Evolutionary conservation across 2,329 filamentous ascomycete species (phyloP), one percentile per base, ranked within the genome.

Genomic region (Aspergillus udagawae): DNA sequence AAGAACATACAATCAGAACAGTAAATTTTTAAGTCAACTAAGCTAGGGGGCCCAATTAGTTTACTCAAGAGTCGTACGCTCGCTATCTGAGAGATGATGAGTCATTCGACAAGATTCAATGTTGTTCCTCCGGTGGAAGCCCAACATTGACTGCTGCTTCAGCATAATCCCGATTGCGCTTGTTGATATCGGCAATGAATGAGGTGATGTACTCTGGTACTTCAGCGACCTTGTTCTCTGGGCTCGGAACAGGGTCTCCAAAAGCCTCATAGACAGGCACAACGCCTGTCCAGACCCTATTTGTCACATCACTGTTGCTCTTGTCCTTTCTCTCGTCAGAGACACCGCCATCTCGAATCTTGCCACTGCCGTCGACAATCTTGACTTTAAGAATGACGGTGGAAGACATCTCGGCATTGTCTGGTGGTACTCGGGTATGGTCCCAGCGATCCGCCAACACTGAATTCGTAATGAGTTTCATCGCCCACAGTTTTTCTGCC

Each of bases 391-490:
- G 75, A 44, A 96, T 85, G 47, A 84, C 83, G 0, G 91, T 96
- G 57, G 83, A 86, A 58, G 85, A 84, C 79, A 94, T 83, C 79
- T 96, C 91, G 10, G 86, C 84, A 49, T 80, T 80, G 48, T 86
- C 88, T 1, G 90, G 90, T 4, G 90, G 90, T 5, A 86, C 77
- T 3, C 91, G 83, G 17, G 84, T 84, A 67, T 88, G 79, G 20
- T 80, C 77, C 86, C 89, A 96, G 4, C 91, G 84, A 12, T 80
- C 78, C 0, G 85, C 80, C 2, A 93, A 81, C 12, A 93, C 85
- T 41, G 82, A 81, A 71, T 96, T 82, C 1, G 91, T 95, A 70
- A 96, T 88, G 56, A 89, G 77, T 65, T 86, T 77, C 85, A 96
- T 88, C 7, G 90, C 91, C 76, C 84, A 94, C 4, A 90, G 70